Conservation (phyloP, 768 basidiomycete genomes). For the Suillus fuscotomentosus region DNA sequence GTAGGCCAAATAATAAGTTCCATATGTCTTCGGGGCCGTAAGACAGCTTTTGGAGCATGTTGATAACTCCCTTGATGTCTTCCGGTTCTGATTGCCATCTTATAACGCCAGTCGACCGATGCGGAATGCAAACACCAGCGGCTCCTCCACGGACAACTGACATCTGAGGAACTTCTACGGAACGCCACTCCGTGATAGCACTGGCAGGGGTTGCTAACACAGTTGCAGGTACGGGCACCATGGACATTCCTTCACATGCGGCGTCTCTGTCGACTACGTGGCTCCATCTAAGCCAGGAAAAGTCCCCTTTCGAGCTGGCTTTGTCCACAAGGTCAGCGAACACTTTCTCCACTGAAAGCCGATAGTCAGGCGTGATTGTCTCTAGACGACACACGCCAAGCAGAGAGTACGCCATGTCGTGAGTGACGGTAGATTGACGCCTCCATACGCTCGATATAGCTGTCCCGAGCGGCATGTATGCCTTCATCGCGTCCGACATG, state of each 20-base stretch:
- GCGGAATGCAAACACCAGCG: slow-evolving; percentile 4
- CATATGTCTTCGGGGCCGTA: slow-evolving; percentile 1
- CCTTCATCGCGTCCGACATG: slow-evolving; percentile 1
- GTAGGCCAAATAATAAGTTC: slow-evolving; percentile 6
- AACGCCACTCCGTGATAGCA: slow-evolving; percentile 8
- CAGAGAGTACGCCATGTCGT: slow-evolving; percentile 8
- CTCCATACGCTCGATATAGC: slow-evolving; percentile 9
- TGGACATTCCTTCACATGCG: slow-evolving; percentile 4
- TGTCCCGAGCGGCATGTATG: slow-evolving; percentile 4
- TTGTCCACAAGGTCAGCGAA: slow-evolving; percentile 6
- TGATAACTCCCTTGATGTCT: slow-evolving; percentile 4
- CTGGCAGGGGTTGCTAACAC: slow-evolving; percentile 9
- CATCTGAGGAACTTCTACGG: neutral
- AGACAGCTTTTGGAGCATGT: slow-evolving; percentile 3
- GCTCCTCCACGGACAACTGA: neutral
- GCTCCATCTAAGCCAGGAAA: slow-evolving; percentile 9
- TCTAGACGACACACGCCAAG: slow-evolving; percentile 8
- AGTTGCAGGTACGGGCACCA: slow-evolving; percentile 6
- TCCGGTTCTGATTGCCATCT: slow-evolving; percentile 8
- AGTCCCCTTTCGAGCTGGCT: slow-evolving; percentile 6
- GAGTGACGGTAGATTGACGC: slow-evolving; percentile 5
- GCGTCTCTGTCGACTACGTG: slow-evolving; percentile 4
- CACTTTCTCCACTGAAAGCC: neutral
- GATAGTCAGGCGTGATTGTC: slow-evolving; percentile 4
- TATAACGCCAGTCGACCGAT: slow-evolving; percentile 6